Conservation (phyloP, 192 early-diverging fungal species). For the Coemansia sp. region DNA sequence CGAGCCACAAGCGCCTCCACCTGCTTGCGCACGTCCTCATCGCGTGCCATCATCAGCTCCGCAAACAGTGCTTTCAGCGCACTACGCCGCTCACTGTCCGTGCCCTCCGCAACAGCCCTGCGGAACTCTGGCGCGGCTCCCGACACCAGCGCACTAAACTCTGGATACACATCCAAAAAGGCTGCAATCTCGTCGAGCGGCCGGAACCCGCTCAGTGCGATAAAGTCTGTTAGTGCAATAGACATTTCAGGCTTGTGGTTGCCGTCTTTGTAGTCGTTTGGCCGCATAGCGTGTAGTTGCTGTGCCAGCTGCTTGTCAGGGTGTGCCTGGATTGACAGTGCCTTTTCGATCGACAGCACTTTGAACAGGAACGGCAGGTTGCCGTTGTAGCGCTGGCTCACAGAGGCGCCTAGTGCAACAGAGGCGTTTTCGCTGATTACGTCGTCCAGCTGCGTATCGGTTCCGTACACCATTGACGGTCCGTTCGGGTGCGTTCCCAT, state of each 20-base stretch:
- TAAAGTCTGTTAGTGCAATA: slow-evolving; percentile 90
- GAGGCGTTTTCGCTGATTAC: slow-evolving; percentile 57
- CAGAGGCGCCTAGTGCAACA: slow-evolving; percentile 52
- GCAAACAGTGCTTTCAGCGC: slow-evolving; percentile 58
- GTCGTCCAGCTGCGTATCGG: slow-evolving; percentile 42
- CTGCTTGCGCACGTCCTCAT: slow-evolving; percentile 52
- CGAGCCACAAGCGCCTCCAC: slow-evolving; percentile 59
- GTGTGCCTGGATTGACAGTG: slow-evolving; percentile 97
- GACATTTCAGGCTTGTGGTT: slow-evolving; percentile 99
- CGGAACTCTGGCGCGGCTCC: slow-evolving; percentile 46
- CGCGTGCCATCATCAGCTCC: slow-evolving; percentile 57
- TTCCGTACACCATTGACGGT: slow-evolving; percentile 61
- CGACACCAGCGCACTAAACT: slow-evolving; percentile 70
- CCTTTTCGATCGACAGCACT: slow-evolving; percentile 81
- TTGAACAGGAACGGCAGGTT: slow-evolving; percentile 99
- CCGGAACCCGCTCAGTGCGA: slow-evolving; percentile 91
- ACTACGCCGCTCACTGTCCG: slow-evolving; percentile 32
- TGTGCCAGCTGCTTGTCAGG: slow-evolving; percentile 88
- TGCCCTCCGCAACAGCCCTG: background rate
- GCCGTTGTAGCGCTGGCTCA: slow-evolving; percentile 63
- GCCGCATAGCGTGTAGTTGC: slow-evolving; percentile 64
- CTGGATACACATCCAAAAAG: slow-evolving; percentile 70
- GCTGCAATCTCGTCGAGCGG: slow-evolving; percentile 72
- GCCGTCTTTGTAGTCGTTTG: slow-evolving; percentile 87
- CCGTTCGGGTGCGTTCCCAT: slow-evolving; percentile 98